These are phyloP conservation scores for Aurifilum marmelostoma DNA, from an alignment of 2,329 filamentous ascomycete species.

Conservation along the genomic window DNA sequence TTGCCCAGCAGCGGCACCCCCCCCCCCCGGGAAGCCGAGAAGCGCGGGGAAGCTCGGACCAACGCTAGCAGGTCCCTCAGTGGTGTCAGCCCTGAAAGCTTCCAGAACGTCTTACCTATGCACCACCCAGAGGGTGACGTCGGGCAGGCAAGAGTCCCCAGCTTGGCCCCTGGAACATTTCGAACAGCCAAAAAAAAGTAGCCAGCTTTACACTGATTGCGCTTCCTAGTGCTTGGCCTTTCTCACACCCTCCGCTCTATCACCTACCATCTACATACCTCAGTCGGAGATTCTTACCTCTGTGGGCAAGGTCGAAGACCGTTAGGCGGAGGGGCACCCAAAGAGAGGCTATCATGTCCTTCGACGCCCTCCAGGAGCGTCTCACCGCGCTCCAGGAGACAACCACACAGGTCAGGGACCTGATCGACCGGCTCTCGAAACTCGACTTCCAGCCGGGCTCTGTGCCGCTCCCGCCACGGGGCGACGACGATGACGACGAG, in stretches of 20 bases:
- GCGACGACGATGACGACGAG: conserved; percentile 49
- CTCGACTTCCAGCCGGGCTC: conserved; percentile 63
- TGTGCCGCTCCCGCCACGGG: conserved; percentile 46
- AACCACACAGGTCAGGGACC: conserved; percentile 58
- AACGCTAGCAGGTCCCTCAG: neutral
- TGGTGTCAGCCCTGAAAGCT: conserved; percentile 2
- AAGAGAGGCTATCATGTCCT: conserved; percentile 47
- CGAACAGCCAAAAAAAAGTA: neutral
- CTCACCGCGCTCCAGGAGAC: conserved; percentile 64
- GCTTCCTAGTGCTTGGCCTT: neutral
- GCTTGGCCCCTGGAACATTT: neutral
- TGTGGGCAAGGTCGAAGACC: neutral
- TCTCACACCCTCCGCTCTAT: neutral
- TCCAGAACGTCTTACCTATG: neutral
- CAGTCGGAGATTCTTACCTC: neutral
- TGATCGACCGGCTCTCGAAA: conserved; percentile 62
- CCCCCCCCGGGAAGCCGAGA: too few species aligned
- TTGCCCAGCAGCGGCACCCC: neutral
- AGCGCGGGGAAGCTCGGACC: conserved; percentile 8
- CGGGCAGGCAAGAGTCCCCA: conserved; percentile 9
- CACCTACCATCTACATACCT: too few species aligned
- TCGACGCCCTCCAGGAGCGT: conserved; percentile 65
- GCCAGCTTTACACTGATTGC: conserved; percentile 6
- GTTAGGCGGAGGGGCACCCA: neutral
- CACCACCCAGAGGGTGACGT: neutral